Base-by-base conservation (phyloP, 441 rosid species). In the Adansonia grandidieri region DNA sequence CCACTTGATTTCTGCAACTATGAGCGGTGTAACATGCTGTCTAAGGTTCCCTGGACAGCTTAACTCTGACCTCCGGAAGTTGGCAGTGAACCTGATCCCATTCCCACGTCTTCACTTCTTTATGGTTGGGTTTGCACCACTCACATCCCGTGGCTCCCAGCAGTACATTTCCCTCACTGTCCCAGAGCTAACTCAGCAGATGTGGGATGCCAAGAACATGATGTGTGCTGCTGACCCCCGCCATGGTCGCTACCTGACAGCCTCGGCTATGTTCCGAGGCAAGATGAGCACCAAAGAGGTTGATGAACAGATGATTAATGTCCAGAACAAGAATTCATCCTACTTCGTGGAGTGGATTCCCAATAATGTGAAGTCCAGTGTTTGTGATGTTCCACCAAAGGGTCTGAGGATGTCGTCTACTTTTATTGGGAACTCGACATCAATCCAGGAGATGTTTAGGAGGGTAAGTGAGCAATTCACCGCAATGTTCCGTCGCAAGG, bases 281-380 rank as follows among this genome's bases (percentile, higher is more conserved):
- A 94, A 93, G 81, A 94, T 92, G 97, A 94, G 98, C 88, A 94
- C 98, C 61, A 92, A 94, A 75, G 97, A 92, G 84, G 98, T 94
- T 24, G 98, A 94, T 75, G 97, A 94, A 75, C 98, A 94, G 82
- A 92, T 94, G 84, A 80, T 92, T 13, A 94, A 92, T 73, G 97
- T 94, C 65, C 98, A 94, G 89, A 94, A 94, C 88, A 94, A 94
- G 83, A 94, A 94, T 81, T 94, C 98, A 1, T 94, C 97, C 0
- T 94, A 94, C 86, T 94, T 94, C 19, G 98, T 94, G 28, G 98
- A 94, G 82, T 94, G 98, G 98, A 94, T 94, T 58, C 98, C 98
- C 0, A 91, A 94, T 88, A 94, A 94, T 56, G 96, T 94, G 72
- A 94, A 94, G 84, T 92, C 98, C 9, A 92, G 96, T 44, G 97